Evolutionary conservation across 129 eudicot genomes (phyloP), one percentile per base, ranked within the genome.

Genomic region (Flaveria sonorensis): DNA sequence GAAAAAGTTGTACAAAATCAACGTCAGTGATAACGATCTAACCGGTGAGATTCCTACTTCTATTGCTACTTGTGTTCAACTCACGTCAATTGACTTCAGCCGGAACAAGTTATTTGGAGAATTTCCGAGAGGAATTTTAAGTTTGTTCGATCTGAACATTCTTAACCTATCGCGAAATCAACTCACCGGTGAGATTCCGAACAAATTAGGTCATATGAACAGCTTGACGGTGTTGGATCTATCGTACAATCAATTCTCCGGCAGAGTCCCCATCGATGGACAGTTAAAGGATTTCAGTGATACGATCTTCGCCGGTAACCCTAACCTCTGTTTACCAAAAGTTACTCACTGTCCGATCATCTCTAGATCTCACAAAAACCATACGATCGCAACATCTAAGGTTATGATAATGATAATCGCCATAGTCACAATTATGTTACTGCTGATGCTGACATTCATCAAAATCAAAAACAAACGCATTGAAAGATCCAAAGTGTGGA

Each of bases 161-260:
- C 83, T 93, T 15, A 91, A 94, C 59, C 67, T 91, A 13, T 91
- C 97, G 10, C 71, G 85, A 18, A 94, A 94, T 52, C 87, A 70
- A 12, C 53, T 94, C 13, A 72, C 18, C 4, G 98, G 98, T 14
- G 74, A 77, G 59, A 87, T 94, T 53, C 98, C 98, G 14, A 71
- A 20, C 0, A 89, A 91, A 10, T 62, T 94, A 43, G 97, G 90
- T 23, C 81, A 83, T 12, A 82, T 91, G 88, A 81, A 72, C 18
- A 86, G 96, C 78, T 60, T 94, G 21, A 82, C 92, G 2, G 63
- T 72, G 14, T 82, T 94, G 43, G 98, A 94, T 63, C 87, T 94
- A 23, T 94, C 98, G 0, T 84, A 82, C 81, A 94, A 94, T 48
- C 79, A 83, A 47, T 89, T 94, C 43, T 81, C 87, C 28, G 98